A percentile compares a stretch with the other conserved stretches of the same genome.
phyloP scores from a whole-genome alignment of 1,284 basidiomycete species.

The Austroboletus novae-zelandiae region DNA sequence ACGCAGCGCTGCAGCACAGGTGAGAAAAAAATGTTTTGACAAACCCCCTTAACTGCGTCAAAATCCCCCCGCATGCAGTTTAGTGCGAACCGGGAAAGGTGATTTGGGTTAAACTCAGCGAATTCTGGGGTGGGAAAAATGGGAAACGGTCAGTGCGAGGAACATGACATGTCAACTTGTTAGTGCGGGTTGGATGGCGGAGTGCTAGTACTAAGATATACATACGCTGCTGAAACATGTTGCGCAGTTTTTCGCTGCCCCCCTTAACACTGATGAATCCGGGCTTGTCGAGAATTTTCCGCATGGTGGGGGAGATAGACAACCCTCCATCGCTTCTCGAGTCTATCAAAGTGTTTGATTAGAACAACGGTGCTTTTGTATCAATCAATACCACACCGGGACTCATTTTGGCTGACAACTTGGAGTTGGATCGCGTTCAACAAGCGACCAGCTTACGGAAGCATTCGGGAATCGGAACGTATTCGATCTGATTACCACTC shows the following conservation, averaged over 20 bases:
- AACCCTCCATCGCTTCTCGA: constrained; percentile 31
- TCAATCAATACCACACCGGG: constrained; percentile 5
- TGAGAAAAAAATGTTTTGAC: constrained; percentile 7
- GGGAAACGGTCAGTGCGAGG: not conserved
- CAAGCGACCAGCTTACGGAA: not conserved
- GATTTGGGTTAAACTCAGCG: constrained; percentile 20
- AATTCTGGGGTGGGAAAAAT: constrained; percentile 16
- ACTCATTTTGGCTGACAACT: constrained; percentile 8
- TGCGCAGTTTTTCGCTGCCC: constrained; percentile 37
- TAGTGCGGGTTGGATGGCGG: not conserved
- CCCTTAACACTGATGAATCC: constrained; percentile 34
- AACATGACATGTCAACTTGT: not conserved
- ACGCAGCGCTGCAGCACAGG: not conserved
- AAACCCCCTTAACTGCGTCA: constrained; percentile 31
- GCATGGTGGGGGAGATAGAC: constrained; percentile 38
- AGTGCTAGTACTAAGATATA: not conserved
- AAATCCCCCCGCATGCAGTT: constrained; percentile 38
- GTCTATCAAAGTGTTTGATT: constrained; percentile 9
- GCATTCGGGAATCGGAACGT: not conserved
- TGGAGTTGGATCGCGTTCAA: not conserved
- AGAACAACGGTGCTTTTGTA: not conserved
- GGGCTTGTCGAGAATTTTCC: constrained; percentile 34
- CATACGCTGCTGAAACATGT: constrained; percentile 39
- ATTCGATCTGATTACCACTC: too few relatives aligned
- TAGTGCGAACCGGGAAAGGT: constrained; percentile 38